phyloP scores from a whole-genome alignment of 345 rosid genomes.

The Eucalyptus curtisii region DNA sequence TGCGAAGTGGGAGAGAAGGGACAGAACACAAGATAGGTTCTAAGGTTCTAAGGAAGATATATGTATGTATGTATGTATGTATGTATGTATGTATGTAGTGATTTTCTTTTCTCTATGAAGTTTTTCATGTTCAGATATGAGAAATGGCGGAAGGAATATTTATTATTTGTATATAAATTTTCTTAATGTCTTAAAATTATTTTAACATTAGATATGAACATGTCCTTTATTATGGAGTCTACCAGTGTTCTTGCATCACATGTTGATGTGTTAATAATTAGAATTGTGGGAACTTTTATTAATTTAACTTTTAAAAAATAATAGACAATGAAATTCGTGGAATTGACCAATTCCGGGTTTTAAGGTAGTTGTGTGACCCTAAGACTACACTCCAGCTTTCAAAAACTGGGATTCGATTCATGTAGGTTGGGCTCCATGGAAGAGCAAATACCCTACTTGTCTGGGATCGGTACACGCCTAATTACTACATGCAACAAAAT shows the following conservation, averaged over 20 bases:
- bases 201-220: not conserved
- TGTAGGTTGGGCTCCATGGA: not conserved
- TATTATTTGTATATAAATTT: not conserved
- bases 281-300: not conserved
- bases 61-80: too few relatives aligned
- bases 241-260: not conserved
- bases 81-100: too few relatives aligned
- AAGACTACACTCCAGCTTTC: not conserved
- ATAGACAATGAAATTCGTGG: not conserved
- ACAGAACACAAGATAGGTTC: too few relatives aligned
- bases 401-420: not conserved
- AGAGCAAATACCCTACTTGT: not conserved
- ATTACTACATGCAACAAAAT: not conserved
- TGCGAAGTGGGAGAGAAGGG: too few relatives aligned
- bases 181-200: not conserved
- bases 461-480: not conserved
- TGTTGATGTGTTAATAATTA: not conserved
- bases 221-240: not conserved
- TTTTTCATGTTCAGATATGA: not conserved
- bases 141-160: not conserved
- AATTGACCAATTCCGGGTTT: not conserved
- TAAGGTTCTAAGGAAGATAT: too few relatives aligned
- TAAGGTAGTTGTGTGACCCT: not conserved
- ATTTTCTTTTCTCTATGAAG: too few relatives aligned
- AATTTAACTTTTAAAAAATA: not conserved